Evolutionary conservation across 2,329 filamentous ascomycete genomes (phyloP), one percentile per base, ranked within the genome.

Genomic region (Exophiala viscosa): DNA sequence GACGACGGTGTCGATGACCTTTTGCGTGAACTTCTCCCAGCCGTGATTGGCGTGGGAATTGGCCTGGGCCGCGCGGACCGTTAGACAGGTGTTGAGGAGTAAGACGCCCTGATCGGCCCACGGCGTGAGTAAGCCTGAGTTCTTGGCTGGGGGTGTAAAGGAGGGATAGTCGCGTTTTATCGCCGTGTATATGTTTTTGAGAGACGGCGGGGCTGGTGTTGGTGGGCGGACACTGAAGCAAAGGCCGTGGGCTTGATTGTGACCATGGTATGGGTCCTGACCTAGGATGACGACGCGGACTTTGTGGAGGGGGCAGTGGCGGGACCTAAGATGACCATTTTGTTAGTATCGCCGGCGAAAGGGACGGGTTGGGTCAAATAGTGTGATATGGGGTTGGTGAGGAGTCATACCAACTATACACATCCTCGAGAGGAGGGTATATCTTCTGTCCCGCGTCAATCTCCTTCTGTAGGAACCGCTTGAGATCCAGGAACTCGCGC

Each of bases 181-280:
- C 9, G 85, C 87, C 39, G 79, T 90, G 77, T 95, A 99, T 74
- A 99, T 96, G 73, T 99, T 99, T 64, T 83, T 83, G 13, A 99
- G 84, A 1, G 90, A 96, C 0, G 92, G 91, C 0, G 93, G 93
- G 1, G 92, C 90, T 3, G 83, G 82, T 0, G 90, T 95, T 0
- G 93, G 93, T 2, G 92, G 86, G 8, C 88, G 88, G 50, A 97
- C 91, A 43, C 90, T 96, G 78, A 99, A 99, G 68, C 88, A 92
- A 54, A 99, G 84, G 39, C 93, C 93, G 70, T 97, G 93, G 45
- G 93, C 93, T 77, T 99, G 93, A 70, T 95, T 95, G 69, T 83
- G 70, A 69, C 95, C 95, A 76, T 99, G 93, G 71, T 99, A 99
- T 2, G 93, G 93, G 69, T 99, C 93, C 74, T 99, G 93, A 60